phyloP scores from a whole-genome alignment of 1,139 yeast species.

The Pichia sp. region DNA sequence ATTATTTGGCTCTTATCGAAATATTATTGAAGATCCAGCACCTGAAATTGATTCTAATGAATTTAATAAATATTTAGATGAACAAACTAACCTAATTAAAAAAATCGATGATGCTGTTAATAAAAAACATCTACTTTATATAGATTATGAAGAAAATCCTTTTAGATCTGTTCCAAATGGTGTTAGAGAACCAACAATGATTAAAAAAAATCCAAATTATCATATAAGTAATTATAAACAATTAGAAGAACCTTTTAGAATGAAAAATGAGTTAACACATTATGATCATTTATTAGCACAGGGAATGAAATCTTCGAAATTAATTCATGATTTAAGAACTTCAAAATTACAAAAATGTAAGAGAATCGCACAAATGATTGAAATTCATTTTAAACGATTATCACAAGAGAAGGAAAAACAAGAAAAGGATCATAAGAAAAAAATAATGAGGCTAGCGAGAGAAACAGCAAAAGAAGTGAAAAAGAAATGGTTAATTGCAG shows the following conservation, averaged over 20 bases:
- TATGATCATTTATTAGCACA: conserved; percentile 73
- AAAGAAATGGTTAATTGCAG: conserved; percentile 88
- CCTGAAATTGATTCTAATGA: conserved; percentile 37
- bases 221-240: conserved; percentile 32
- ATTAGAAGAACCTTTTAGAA: conserved; percentile 36
- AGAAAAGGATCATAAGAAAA: conserved; percentile 63
- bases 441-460: conserved; percentile 63
- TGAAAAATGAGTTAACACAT: conserved; percentile 45
- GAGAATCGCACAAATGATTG: conserved; percentile 76
- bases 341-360: conserved; percentile 64
- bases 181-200: conserved; percentile 31
- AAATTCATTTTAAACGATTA: conserved; percentile 76
- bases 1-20: conserved; percentile 44
- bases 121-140: conserved; percentile 40
- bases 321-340: conserved; percentile 62
- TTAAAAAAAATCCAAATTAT: conserved; percentile 27
- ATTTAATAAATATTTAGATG: conserved; percentile 41
- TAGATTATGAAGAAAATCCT: conserved; percentile 36
- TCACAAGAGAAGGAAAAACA: conserved; percentile 86
- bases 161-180: conserved; percentile 30
- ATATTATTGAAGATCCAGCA: conserved; percentile 48
- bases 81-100: conserved; percentile 37
- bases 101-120: conserved; percentile 50
- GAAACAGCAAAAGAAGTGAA: conserved; percentile 78
- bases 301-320: conserved; percentile 64